Evolutionary conservation across 306 rosid genomes (phyloP).

Genomic region (Hylodesmum podocarpum): DNA sequence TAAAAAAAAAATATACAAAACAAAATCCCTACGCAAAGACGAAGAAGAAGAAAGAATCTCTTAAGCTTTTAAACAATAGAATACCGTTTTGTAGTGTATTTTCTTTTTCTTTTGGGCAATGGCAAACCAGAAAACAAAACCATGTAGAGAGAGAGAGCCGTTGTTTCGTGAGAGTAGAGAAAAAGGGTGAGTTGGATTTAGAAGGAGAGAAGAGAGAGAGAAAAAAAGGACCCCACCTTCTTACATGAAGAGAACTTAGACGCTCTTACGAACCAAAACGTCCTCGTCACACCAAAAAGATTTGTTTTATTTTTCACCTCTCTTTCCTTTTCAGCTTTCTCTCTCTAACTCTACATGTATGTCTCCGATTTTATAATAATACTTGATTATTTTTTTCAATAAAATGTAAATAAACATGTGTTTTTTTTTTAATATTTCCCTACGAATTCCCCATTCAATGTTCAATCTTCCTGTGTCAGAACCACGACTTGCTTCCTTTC

Average conservation of each 20-base stretch:
- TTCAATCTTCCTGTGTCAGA: constrained; percentile 45
- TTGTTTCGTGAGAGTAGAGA: constrained; percentile 54
- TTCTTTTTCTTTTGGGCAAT: constrained; percentile 26
- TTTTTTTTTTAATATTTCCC: not conserved
- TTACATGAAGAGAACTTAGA: constrained; percentile 98
- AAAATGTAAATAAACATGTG: not conserved
- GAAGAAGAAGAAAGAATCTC: not conserved
- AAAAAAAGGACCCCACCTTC: constrained; percentile 49
- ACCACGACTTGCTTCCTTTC: constrained; percentile 7
- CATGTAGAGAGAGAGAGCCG: constrained; percentile 44
- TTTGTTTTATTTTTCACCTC: constrained; percentile 44
- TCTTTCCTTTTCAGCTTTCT: constrained; percentile 26
- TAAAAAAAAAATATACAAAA: not conserved
- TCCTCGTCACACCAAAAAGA: constrained; percentile 57
- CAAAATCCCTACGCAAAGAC: not conserved
- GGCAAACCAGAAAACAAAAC: constrained; percentile 35
- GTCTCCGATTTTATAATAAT: not conserved
- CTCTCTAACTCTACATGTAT: not conserved
- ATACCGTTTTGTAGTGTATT: not conserved
- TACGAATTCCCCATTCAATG: constrained; percentile 42
- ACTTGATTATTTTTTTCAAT: not conserved
- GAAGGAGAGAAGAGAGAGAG: constrained; percentile 26
- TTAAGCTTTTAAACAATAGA: not conserved
- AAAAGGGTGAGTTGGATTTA: constrained; percentile 38
- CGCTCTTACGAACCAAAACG: constrained; percentile 65